Base-by-base conservation (phyloP, 176 grass and related monocot genomes). In the Ensete ventricosum region DNA sequence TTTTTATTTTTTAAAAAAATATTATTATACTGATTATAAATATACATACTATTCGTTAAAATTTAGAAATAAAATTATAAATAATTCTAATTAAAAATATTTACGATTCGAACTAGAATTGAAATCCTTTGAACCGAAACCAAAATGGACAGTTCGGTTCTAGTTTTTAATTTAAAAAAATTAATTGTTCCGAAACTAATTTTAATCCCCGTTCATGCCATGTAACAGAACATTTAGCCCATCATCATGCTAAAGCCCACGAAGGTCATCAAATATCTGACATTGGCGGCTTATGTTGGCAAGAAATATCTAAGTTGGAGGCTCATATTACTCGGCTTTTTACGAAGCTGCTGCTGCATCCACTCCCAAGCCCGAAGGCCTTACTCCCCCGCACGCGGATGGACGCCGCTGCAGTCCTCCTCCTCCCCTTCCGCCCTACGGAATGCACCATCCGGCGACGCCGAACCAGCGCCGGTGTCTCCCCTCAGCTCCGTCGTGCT, bases 301-400 rank as follows among this genome's bases (percentile, higher is more conserved):
- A 2, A 8, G 14, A 67, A 70, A 70, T 22, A 70, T 70, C 67
- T n/a, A 21, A 70, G 21, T 20, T 50, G 67, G 67, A 70, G 67
- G 67, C 67, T 52, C 17, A 50, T 51, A 70, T 70, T 69, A 19
- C 67, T n/a, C 23, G 29, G 3, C 29, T 9, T 1, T 11, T 27
- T 9, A 10, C 22, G 11, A 27, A 12, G 9, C 67, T 19, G 7
- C n/a, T 1, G 1, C 29, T 34, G 29, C 4, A 34, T 65, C 9
- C 9, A 12, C 23, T 14, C 21, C 34, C 9, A 13, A 50, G 34
- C 14, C 29, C 29, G 29, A 34, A 34, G 29, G 29, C 29, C 3
- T 34, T 34, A 34, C 3, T 34, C 29, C 29, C 29, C 29, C 29
- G 29, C 29, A 34, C 29, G 29, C 29, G 29, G 29, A 70, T 70